A percentile compares a stretch with the other conserved stretches of the same genome.
Conservation (phyloP, 2,329 filamentous ascomycete genomes). For the Chaetomiaceae sp. region DNA sequence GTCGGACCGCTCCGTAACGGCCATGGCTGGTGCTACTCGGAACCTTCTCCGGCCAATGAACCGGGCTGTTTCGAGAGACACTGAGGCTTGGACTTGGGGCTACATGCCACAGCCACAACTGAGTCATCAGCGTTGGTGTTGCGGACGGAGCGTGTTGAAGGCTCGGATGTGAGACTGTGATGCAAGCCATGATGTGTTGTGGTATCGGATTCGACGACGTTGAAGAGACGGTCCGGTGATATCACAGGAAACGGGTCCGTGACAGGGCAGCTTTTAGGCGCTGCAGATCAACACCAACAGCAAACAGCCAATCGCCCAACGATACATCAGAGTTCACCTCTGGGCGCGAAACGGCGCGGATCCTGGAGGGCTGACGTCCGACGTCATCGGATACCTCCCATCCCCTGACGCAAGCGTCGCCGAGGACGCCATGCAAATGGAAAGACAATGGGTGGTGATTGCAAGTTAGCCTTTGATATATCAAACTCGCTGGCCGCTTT, state of each 20-base stretch:
- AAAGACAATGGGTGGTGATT: no score
- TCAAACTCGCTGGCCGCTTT: no score
- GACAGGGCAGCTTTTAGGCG: no score
- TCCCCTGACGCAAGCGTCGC: slow-evolving; percentile 1
- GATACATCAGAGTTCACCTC: no score
- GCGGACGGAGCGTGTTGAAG: background rate
- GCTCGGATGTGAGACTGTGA: background rate
- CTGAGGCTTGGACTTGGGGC: background rate
- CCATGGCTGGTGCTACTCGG: slow-evolving; percentile 11
- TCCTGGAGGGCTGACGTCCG: slow-evolving; percentile 6
- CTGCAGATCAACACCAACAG: no score
- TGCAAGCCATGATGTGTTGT: background rate
- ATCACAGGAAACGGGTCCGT: no score
- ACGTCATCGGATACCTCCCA: slow-evolving; percentile 15
- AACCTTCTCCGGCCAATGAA: slow-evolving; percentile 1
- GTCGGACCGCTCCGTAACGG: slow-evolving; percentile 21
- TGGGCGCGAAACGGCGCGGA: no score
- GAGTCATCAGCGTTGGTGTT: background rate
- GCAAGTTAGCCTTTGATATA: no score
- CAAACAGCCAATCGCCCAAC: no score
- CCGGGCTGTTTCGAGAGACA: background rate
- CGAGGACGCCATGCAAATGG: no score
- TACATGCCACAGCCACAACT: slow-evolving; percentile 10
- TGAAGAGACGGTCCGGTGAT: background rate
- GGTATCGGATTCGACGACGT: background rate